Conservation (phyloP, 805 yeast genomes). For the Kodamaea sagamina region DNA sequence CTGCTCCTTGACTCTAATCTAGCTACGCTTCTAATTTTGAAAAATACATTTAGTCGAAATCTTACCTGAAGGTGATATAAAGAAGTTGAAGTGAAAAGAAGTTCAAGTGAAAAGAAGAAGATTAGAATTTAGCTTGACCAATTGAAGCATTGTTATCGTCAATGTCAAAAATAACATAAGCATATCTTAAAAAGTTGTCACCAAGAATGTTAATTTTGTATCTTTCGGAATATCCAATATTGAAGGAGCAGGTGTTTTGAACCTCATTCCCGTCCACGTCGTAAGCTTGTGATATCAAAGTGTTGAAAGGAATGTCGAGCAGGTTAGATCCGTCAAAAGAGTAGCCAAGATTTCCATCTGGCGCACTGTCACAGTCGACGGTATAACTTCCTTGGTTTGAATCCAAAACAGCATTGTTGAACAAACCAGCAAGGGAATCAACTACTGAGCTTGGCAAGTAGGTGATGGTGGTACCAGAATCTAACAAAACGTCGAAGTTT, state of each 20-base stretch:
- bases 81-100: too few species aligned
- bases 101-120: not conserved
- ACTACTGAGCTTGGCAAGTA: constrained; percentile 10
- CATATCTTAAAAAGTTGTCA: constrained; percentile 30
- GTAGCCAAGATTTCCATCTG: constrained; percentile 3
- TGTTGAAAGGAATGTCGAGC: constrained; percentile 6
- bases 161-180: constrained; percentile 29
- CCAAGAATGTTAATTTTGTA: constrained; percentile 20
- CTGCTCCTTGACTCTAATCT: too few species aligned
- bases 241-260: not conserved
- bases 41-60: not conserved
- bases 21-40: too few species aligned
- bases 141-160: constrained; percentile 26
- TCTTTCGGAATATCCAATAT: not conserved
- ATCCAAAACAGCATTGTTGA: constrained; percentile 7
- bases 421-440: not conserved
- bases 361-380: constrained; percentile 7
- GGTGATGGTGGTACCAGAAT: constrained; percentile 15
- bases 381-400: not conserved
- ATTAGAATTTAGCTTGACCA: constrained; percentile 24
- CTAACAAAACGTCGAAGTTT: constrained; percentile 12
- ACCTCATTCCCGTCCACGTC: constrained; percentile 5
- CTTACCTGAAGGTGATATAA: not conserved
- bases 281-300: constrained; percentile 6
- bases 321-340: constrained; percentile 7